These are phyloP conservation scores for Gremmenia infestans DNA, from an alignment of 2,329 filamentous ascomycete species.

Conservation along the genomic window DNA sequence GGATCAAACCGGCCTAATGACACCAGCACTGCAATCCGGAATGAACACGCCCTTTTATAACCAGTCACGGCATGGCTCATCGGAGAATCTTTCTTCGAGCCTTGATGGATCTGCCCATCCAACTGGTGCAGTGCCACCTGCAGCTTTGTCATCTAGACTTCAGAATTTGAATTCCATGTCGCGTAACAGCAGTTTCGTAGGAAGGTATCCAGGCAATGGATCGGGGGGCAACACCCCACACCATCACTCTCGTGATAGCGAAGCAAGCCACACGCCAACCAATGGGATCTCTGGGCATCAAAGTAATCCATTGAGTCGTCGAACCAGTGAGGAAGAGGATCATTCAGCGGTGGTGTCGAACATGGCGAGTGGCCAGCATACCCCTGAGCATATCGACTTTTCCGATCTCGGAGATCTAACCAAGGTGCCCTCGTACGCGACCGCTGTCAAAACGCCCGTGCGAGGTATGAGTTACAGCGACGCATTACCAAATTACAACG, in stretches of 20 bases:
- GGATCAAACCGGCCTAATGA: slow-evolving; percentile 75
- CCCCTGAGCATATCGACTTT: slow-evolving; percentile 52
- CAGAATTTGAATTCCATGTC: slow-evolving; percentile 63
- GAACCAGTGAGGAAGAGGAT: slow-evolving; percentile 42
- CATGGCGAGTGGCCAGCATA: slow-evolving; percentile 45
- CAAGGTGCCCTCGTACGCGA: slow-evolving; percentile 73
- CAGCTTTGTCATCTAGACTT: slow-evolving; percentile 57
- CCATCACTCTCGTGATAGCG: slow-evolving; percentile 13
- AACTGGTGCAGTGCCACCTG: slow-evolving; percentile 42
- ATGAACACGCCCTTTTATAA: slow-evolving; percentile 74
- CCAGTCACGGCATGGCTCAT: slow-evolving; percentile 68
- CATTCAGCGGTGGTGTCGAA: slow-evolving; percentile 36
- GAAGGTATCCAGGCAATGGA: slow-evolving; percentile 24
- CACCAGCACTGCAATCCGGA: slow-evolving; percentile 64
- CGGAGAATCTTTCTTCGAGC: slow-evolving; percentile 66
- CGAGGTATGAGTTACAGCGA: slow-evolving; percentile 44
- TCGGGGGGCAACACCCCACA: slow-evolving; percentile 32
- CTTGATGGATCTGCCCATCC: slow-evolving; percentile 44
- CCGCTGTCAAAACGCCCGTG: slow-evolving; percentile 63
- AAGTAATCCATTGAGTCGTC: slow-evolving; percentile 38
- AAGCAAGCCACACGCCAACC: slow-evolving; percentile 20
- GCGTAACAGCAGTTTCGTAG: slow-evolving; percentile 30
- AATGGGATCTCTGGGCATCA: slow-evolving; percentile 20
- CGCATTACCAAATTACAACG: slow-evolving; percentile 62
- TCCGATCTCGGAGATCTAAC: slow-evolving; percentile 60